These are phyloP conservation scores for Chrysanthemum makinoi DNA, from an alignment of 129 eudicot genomes.

Conservation along the genomic window DNA sequence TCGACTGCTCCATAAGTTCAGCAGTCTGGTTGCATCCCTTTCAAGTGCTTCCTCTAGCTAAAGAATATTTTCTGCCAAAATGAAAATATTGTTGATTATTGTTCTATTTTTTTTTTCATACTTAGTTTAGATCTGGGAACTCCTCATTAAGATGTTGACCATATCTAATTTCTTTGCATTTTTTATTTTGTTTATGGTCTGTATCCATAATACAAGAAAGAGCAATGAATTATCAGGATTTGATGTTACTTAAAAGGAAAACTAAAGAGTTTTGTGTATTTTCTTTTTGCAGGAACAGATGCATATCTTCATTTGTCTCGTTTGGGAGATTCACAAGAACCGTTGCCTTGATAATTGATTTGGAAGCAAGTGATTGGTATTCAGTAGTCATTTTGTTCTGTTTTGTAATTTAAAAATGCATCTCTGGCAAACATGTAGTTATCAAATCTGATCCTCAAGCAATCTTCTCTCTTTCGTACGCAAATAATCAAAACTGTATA, in stretches of 20 bases:
- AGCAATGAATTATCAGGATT: neutral
- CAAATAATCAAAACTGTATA: neutral
- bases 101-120: too few species aligned
- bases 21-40: too few species aligned
- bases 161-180: neutral
- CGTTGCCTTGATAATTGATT: slow-evolving; percentile 53
- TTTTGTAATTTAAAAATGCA: neutral
- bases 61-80: too few species aligned
- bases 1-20: too few species aligned
- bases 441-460: neutral
- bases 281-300: slow-evolving; percentile 68
- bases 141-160: too few species aligned
- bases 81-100: too few species aligned
- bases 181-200: neutral
- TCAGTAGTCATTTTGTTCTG: neutral
- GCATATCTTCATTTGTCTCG: slow-evolving; percentile 95
- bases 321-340: slow-evolving; percentile 95
- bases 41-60: too few species aligned
- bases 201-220: neutral
- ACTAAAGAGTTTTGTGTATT: neutral
- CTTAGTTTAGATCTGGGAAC: too few species aligned
- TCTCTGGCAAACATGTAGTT: neutral
- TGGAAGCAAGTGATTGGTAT: neutral
- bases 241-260: neutral
- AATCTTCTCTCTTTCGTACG: neutral